Base-by-base conservation (phyloP, 495 filamentous ascomycete genomes). In the Xylaria nigripes region DNA sequence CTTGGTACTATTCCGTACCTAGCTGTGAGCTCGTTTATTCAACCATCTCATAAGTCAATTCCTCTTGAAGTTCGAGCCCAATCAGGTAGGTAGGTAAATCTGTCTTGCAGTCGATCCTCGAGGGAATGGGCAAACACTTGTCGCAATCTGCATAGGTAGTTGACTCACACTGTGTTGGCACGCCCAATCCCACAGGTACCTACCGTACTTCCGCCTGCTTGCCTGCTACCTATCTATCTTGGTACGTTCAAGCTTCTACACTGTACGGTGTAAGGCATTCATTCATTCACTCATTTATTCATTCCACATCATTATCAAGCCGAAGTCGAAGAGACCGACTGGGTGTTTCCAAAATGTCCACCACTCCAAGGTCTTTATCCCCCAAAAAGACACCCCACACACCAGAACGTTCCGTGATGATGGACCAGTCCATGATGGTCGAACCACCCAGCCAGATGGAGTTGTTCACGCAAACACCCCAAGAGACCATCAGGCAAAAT, bases 381-480 rank as follows among this genome's bases (percentile, higher is more conserved):
- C 64, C 64, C 9, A 38, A 43, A 43, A 56, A 64, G 32, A 13
- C n/a, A 18, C 54, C 61, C 15, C 44, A 46, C 38, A 52, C 58
- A 2, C 57, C 61, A 19, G 50, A 67, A 30, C 59, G 55, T n/a
- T 7, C 50, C 7, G 29, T 45, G 21, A 45, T 47, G 38, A 45
- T 47, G 38, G 57, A 64, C 51, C 64, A 67, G 34, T 67, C 64
- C 13, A 64, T 67, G 64, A 61, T 67, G 64, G 64, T 67, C 27
- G 64, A 67, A 38, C 44, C 59, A 34, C 64, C 64, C 36, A 62
- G 53, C 24, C 59, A 62, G 22, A 38, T 67, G 19, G 64, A 57
- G 23, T 51, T 62, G 8, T 48, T 50, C 23, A 54, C 58, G 7
- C 58, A 57, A 34, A 21, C 57, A 18, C 46, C 51, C 29, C 56